Base-by-base conservation (phyloP, 2,329 filamentous ascomycete genomes). In the Dendryphion nanum region DNA sequence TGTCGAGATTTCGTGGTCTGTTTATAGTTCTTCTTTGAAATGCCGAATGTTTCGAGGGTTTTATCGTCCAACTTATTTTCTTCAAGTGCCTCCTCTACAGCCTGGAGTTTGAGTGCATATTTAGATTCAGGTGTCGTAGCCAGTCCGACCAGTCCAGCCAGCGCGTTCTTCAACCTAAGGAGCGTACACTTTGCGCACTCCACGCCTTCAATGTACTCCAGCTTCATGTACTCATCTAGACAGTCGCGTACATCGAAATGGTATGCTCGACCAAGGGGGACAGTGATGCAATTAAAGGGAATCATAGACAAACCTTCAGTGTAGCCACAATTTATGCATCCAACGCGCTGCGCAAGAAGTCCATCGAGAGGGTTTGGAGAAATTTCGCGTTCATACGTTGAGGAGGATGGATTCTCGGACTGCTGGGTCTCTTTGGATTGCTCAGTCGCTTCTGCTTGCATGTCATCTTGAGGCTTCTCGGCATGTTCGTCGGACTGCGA, bases 121-220 rank as follows among this genome's bases (percentile, higher is more conserved):
- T 77, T 52, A 7, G 68, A 66, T 20, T 69, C 69, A 3, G 71
- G 67, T 7, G 47, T 46, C 2, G 16, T 7, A 10, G 12, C 31
- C 8, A 15, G 15, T 30, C 35, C 39, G 5, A 50, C 48, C 4
- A 64, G 31, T 5, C 51, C 42, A 14, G 46, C 44, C 14, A 58
- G 53, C 8, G 47, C 59, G 66, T 38, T 68, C 37, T 79, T 74
- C 7, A 76, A 70, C 15, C 72, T 67, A 7, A 90, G 66, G 2
- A 96, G 75, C 0, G 91, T 95, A 66, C 93, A 98, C 55, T 91
- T 94, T 13, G 83, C 79, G 64, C 93, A 98, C 57, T 96, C 85
- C 2, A 97, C 90, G 0, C 88, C 89, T 50, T 89, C 82, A 40
- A 98, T 95, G 2, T 78, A 75, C 60, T 97, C 93, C 6, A 96